Evolutionary conservation across 805 yeast species (phyloP).

Genomic region (Starmerella potacharoeniae): DNA sequence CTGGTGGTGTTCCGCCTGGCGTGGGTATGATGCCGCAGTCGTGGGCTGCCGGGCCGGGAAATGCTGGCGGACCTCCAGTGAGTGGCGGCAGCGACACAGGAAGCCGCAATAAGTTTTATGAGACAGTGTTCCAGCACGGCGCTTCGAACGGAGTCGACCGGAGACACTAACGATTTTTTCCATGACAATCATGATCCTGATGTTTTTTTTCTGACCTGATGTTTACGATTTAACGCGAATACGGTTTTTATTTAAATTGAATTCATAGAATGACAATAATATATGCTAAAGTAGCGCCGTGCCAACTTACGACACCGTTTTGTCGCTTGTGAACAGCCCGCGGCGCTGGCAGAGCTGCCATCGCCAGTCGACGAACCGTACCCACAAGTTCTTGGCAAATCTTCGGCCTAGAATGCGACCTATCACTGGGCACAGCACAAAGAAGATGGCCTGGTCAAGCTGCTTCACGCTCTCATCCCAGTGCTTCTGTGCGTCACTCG

Average conservation of each 20-base stretch:
- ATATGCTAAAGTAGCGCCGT: neutral
- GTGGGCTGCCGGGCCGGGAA: neutral
- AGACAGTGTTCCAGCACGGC: constrained; percentile 1
- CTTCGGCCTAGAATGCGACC: constrained; percentile 61
- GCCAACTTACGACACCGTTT: neutral
- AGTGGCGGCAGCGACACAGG: neutral
- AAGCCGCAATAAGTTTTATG: neutral
- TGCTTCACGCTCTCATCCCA: constrained; percentile 63
- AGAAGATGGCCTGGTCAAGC: constrained; percentile 41
- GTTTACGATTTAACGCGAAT: constrained; percentile 5
- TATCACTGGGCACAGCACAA: constrained; percentile 49
- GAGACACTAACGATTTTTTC: neutral
- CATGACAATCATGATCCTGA: constrained; percentile 6
- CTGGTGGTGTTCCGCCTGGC: neutral
- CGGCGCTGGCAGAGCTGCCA: constrained; percentile 11
- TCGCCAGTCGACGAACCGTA: constrained; percentile 18
- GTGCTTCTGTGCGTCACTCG: constrained; percentile 48
- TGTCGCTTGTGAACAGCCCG: neutral
- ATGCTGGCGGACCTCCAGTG: neutral
- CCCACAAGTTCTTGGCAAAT: constrained; percentile 32
- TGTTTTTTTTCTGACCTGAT: constrained; percentile 1
- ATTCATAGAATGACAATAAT: constrained; percentile 3
- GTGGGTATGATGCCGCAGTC: neutral
- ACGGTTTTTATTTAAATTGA: constrained; percentile 4
- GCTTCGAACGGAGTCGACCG: neutral